Evolutionary conservation across 2,329 filamentous ascomycete genomes (phyloP), one percentile per base, ranked within the genome.

Genomic region (Nothophoma quercina): DNA sequence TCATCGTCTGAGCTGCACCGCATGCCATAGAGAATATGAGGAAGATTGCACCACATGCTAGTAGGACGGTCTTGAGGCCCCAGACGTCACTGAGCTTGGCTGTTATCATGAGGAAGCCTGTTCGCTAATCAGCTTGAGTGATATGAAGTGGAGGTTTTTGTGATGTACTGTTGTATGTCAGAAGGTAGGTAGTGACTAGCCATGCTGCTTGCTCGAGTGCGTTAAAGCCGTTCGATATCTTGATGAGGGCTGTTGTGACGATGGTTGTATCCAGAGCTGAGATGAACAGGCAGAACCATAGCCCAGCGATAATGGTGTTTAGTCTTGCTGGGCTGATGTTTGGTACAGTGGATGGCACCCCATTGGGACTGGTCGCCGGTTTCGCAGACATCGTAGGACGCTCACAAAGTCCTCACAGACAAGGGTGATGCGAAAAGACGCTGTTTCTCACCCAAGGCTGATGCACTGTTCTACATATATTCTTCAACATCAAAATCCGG

Each of bases 251-350:
- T 2, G 70, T 72, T 1, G 69, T 69, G 15, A 73, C 57, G 29
- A 73, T 73, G 8, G 69, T 71, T 1, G 58, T 67, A 15, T 73
- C 70, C 26, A 72, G 38, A 2, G 70, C 68, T 7, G 68, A 68
- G 12, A 72, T 56, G 51, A 72, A 74, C 1, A 74, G 50, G 32
- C 62, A 71, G 12, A 74, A 55, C 67, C 67, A 72, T 16, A 73
- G 47, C 21, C 67, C 68, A 15, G 50, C 56, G 22, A 72, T 68
- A 33, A 71, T 65, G 9, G 66, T 46, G 10, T 71, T 60, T 30
- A 71, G 54, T 40, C 63, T 63, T 3, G 43, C 48, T 21, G 38
- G 47, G 44, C 64, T 67, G 28, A 71, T 63, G 19, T 22, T 62
- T 4, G 62, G 54, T n/a, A 64, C 51, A n/a, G 47, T 34, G 4